A percentile compares a stretch with the other conserved stretches of the same genome.
Evolutionary conservation across 2,329 filamentous ascomycete species (phyloP).

Genomic region (Apiospora hydei): DNA sequence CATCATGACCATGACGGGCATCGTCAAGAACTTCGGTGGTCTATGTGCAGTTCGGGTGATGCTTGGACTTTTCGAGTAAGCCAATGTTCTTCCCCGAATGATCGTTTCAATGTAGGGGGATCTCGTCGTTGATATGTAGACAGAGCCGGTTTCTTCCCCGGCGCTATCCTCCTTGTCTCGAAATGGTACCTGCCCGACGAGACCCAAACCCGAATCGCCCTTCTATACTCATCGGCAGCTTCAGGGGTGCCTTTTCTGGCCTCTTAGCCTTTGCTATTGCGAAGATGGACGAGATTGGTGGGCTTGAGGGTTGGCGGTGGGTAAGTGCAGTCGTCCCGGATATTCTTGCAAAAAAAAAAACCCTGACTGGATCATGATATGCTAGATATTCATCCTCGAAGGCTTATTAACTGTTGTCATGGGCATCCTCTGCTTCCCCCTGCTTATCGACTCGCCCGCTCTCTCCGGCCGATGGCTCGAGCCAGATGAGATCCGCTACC

Average conservation of each 20-base stretch:
- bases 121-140: background rate
- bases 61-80: constrained; percentile 48
- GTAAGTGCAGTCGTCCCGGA: constrained; percentile 27
- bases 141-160: constrained; percentile 44
- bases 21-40: constrained; percentile 48
- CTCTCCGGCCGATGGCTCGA: constrained; percentile 41
- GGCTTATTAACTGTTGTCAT: constrained; percentile 52
- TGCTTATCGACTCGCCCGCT: constrained; percentile 53
- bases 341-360: background rate
- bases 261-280: constrained; percentile 53
- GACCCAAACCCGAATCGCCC: constrained; percentile 40
- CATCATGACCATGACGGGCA: constrained; percentile 47
- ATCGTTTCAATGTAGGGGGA: too few species aligned
- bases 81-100: background rate
- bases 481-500: background rate
- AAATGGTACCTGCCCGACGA: constrained; percentile 45
- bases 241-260: constrained; percentile 54
- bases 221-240: constrained; percentile 46
- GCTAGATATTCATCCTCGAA: constrained; percentile 60
- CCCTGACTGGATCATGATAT: too few species aligned
- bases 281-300: constrained; percentile 53
- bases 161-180: constrained; percentile 42
- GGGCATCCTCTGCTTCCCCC: constrained; percentile 50
- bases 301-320: constrained; percentile 56
- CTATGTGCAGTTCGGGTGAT: constrained; percentile 50